Evolutionary conservation across 768 basidiomycete species (phyloP).

Genomic region (Auricularia auricula-judae): DNA sequence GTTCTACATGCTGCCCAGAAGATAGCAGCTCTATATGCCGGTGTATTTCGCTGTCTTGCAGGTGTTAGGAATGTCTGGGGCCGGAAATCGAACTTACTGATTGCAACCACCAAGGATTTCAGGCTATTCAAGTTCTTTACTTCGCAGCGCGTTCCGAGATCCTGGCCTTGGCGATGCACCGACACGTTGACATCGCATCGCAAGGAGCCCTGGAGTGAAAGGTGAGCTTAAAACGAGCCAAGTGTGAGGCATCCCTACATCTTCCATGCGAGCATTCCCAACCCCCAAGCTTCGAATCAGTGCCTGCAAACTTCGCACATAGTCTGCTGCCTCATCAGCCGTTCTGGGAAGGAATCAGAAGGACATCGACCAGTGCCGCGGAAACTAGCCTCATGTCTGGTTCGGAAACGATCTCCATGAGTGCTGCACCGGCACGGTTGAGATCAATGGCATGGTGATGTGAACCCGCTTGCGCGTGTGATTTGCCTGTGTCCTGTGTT

Average conservation of each 20-base stretch:
- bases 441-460: conserved; percentile 63
- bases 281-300: conserved; percentile 74
- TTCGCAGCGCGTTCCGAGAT: conserved; percentile 67
- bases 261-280: conserved; percentile 96
- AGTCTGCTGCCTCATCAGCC: conserved; percentile 83
- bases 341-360: conserved; percentile 28
- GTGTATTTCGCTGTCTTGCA: conserved; percentile 69
- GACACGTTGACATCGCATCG: conserved; percentile 96
- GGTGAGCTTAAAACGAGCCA: not conserved
- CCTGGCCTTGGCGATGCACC: conserved; percentile 52
- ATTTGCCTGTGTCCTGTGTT: conserved; percentile 84
- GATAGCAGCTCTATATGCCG: conserved; percentile 60
- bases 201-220: conserved; percentile 62
- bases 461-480: conserved; percentile 44
- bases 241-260: conserved; percentile 19
- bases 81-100: conserved; percentile 41
- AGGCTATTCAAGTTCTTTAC: conserved; percentile 95
- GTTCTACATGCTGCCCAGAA: conserved; percentile 35
- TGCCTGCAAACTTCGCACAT: conserved; percentile 73
- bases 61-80: not conserved
- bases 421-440: conserved; percentile 77
- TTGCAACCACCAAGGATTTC: conserved; percentile 72
- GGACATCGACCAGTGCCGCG: not conserved
- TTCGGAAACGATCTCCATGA: conserved; percentile 94
- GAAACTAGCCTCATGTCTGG: conserved; percentile 64